Conservation (phyloP, 2,329 filamentous ascomycete species). For the Fusarium verticillioides region DNA sequence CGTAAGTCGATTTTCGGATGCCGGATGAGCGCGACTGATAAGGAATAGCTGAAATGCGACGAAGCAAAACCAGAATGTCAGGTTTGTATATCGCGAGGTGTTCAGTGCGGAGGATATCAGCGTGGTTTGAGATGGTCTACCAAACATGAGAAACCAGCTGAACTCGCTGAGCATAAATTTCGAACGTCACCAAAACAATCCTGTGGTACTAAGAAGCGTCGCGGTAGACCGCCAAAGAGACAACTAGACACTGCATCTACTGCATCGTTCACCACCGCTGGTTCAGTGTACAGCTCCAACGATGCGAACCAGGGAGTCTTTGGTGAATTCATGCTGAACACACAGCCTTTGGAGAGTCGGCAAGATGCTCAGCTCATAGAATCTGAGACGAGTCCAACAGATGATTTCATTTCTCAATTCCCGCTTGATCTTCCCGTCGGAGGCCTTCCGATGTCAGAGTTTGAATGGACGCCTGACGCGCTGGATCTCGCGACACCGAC, state of each 20-base stretch:
- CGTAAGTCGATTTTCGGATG: neutral
- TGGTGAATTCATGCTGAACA: conserved; percentile 18
- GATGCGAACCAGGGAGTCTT: conserved; percentile 11
- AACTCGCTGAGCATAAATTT: conserved; percentile 21
- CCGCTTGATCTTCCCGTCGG: neutral
- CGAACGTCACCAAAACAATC: neutral
- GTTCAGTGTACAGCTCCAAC: neutral
- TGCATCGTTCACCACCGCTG: neutral
- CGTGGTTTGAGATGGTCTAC: conserved; percentile 38
- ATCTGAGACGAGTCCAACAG: neutral
- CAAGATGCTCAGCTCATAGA: neutral
- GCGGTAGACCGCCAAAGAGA: conserved; percentile 22
- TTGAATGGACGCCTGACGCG: conserved; percentile 13
- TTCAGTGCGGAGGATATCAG: conserved; percentile 39
- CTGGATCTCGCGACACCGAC: conserved; percentile 8
- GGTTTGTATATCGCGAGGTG: conserved; percentile 36
- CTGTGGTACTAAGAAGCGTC: conserved; percentile 10
- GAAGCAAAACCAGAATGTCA: conserved; percentile 39
- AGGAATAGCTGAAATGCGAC: conserved; percentile 42
- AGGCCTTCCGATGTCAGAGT: neutral
- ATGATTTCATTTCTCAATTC: conserved; percentile 13
- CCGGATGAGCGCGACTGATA: neutral
- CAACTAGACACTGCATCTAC: neutral
- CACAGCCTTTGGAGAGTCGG: neutral
- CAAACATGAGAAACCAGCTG: conserved; percentile 32